Base-by-base conservation (phyloP, 2,329 filamentous ascomycete species). In the Cordyceps militaris region DNA sequence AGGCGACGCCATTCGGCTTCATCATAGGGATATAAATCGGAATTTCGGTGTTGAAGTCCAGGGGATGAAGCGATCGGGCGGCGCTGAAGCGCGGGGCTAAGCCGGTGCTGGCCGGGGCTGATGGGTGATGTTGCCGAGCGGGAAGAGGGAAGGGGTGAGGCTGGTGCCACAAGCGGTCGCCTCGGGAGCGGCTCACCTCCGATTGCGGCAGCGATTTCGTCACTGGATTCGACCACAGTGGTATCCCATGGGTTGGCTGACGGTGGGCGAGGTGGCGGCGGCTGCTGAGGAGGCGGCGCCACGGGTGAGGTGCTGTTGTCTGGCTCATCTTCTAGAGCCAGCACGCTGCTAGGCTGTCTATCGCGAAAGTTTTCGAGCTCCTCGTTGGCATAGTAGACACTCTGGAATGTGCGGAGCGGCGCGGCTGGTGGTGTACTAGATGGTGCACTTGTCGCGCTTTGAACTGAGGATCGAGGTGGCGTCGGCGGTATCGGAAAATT, bases 211-310 rank as follows among this genome's bases (percentile, higher is more conserved):
- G 19, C 34, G 19, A 48, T 42, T 9, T 58, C 57, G 11, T 53
- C 49, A 43, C 63, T 66, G 63, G 55, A 58, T 59, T 54, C 50
- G 36, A 42, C 43, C 5, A 59, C 59, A 23, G 67, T 66, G 36
- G 71, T 63, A 58, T 77, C 71, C 76, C 76, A 79, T 7, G 76
- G 75, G 54, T 77, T 73, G 11, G 68, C 60, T 7, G 73, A 74
- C 10, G 75, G 74, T 3, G 73, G 75, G 55, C 52, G 52, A 42
- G 60, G 61, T 32, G 14, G 63, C 53, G 11, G 63, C 55, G 55
- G 61, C 59, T 26, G 61, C 44, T 36, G 43, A 38, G 56, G 43
- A 28, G 47, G 40, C 28, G 57, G 57, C 24, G 21, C 36, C 21
- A 53, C 53, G 19, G 44, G 44, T 4, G 53, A 56, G 21, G 58